Evolutionary conservation across 2,329 filamentous ascomycete genomes (phyloP).

Genomic region (Cladosporium cucumerinum): DNA sequence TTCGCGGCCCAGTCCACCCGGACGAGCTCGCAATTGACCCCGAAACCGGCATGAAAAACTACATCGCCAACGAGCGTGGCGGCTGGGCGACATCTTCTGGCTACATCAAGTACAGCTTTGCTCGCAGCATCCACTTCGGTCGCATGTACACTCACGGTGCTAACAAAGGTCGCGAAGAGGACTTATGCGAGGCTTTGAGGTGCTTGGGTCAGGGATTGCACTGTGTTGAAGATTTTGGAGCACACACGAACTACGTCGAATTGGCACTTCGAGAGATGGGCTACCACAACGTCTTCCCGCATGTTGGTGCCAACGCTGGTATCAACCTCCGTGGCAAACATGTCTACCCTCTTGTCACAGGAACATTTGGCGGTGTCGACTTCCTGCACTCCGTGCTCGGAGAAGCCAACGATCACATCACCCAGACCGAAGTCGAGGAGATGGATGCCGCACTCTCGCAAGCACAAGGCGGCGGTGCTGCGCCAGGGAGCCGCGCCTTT

Average conservation of each 20-base stretch:
- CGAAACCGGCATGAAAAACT: constrained; percentile 94
- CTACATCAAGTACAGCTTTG: constrained; percentile 49
- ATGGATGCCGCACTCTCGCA: constrained; percentile 44
- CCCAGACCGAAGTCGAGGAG: constrained; percentile 48
- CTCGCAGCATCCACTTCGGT: constrained; percentile 48
- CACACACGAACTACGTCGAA: constrained; percentile 55
- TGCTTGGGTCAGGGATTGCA: constrained; percentile 53
- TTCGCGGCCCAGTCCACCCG: constrained; percentile 69
- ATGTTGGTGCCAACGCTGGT: constrained; percentile 47
- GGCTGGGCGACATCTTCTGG: constrained; percentile 87
- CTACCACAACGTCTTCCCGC: constrained; percentile 50
- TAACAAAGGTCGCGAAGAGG: constrained; percentile 42
- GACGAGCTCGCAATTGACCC: constrained; percentile 46
- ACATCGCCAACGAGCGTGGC: constrained; percentile 87
- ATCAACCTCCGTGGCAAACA: constrained; percentile 47
- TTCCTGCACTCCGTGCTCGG: constrained; percentile 51
- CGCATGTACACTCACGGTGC: constrained; percentile 45
- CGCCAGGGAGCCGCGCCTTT: constrained; percentile 30
- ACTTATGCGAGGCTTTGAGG: constrained; percentile 48
- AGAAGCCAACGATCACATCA: constrained; percentile 49
- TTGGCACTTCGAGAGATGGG: constrained; percentile 52
- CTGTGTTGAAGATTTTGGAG: constrained; percentile 54
- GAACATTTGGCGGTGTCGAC: constrained; percentile 51
- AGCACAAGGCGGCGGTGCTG: constrained; percentile 29
- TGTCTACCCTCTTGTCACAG: constrained; percentile 52